A percentile compares a stretch with the other conserved stretches of the same genome.
Conservation (phyloP, 257 asterid genomes). For the Knoxia roxburghii region DNA sequence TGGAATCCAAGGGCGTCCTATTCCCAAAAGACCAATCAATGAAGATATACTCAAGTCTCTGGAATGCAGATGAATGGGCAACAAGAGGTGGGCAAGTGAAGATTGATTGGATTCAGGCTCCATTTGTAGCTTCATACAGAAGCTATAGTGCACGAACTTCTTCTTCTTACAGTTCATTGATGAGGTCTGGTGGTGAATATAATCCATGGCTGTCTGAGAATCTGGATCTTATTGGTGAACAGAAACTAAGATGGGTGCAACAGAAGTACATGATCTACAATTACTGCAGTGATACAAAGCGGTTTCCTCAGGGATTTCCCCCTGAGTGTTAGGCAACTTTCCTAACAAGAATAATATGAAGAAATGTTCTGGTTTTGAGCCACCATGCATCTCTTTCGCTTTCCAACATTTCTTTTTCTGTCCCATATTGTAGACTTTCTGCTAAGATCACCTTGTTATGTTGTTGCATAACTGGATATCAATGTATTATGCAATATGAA, state of each 20-base stretch:
- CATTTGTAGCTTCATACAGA: conserved; percentile 46
- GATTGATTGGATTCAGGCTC: conserved; percentile 57
- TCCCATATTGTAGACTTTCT: not conserved
- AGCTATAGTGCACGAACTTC: conserved; percentile 21
- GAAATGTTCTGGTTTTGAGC: not conserved
- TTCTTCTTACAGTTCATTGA: conserved; percentile 5
- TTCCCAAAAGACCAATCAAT: conserved; percentile 47
- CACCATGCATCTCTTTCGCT: not conserved
- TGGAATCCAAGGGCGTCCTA: conserved; percentile 36
- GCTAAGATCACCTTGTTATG: not conserved
- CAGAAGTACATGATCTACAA: conserved; percentile 49
- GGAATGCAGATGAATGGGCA: conserved; percentile 71
- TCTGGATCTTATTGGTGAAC: conserved; percentile 27
- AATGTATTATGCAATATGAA: too few relatives aligned
- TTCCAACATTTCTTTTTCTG: not conserved
- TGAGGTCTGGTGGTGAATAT: not conserved
- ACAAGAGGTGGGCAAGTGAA: conserved; percentile 60
- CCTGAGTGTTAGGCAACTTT: conserved; percentile 2
- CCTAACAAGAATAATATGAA: not conserved
- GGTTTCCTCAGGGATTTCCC: conserved; percentile 51
- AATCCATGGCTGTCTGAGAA: not conserved
- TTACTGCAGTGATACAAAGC: conserved; percentile 44
- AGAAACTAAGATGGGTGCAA: conserved; percentile 45
- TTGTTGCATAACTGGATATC: not conserved
- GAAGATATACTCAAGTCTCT: conserved; percentile 44